Evolutionary conservation across 208 protist genomes (phyloP), one percentile per base, ranked within the genome.

Genomic region (Wallacemonas sp.): DNA sequence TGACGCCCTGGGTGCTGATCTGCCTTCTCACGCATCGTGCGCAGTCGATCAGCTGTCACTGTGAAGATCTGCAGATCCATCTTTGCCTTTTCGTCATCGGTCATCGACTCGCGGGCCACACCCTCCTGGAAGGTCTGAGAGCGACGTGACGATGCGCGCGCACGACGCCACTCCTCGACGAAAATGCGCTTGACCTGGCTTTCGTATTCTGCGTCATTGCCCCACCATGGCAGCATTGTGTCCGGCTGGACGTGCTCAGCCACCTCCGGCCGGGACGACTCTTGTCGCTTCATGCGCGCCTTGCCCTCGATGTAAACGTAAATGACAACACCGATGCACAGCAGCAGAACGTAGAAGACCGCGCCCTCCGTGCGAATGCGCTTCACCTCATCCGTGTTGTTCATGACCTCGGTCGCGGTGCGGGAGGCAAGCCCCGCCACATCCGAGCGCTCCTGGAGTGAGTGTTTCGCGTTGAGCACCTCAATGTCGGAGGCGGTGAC

Each of bases 171-270:
- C 66, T 95, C 84, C 43, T 93, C 86, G 29, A 95, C 82, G 74
- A 93, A 95, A 65, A 92, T 92, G 39, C 90, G 84, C 71, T 95
- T 95, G 12, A 95, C 90, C 65, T 93, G 85, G 48, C 78, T 86
- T 67, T 95, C 90, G 56, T 95, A 95, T 72, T 92, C 87, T 11
- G 65, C 79, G 52, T 92, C 90, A 70, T 95, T 93, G 34, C 87
- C 87, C 87, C 90, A 95, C 87, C 90, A 95, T 24, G 90, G 90
- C 36, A 92, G 76, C 84, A 95, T 93, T 26, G 90, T 95, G 61
- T 95, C 85, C 4, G 72, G 76, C 48, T 72, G 75, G 9, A 95
- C 68, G 48, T 95, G 85, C 46, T 92, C 80, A 63, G 81, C 73
- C 47, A 66, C 72, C 65, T 85, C 56, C 17, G 85, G 85, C 1